Conservation (phyloP, 1,139 yeast species). For the Debaryomyces singareniensis region DNA sequence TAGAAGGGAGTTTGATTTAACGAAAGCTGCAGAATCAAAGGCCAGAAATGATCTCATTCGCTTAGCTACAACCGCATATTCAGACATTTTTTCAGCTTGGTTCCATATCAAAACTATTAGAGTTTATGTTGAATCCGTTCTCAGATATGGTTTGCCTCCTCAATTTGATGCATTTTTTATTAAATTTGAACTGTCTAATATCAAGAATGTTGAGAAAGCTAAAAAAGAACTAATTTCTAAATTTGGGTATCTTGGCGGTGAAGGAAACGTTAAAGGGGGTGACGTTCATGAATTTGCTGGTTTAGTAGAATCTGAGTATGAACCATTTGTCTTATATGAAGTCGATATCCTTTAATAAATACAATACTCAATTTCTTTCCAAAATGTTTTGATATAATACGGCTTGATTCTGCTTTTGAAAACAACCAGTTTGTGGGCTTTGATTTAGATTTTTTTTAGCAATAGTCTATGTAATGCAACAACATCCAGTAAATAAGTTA, state of each 20-base stretch:
- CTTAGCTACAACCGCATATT: constrained; percentile 79
- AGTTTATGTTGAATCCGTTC: constrained; percentile 57
- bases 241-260: constrained; percentile 89
- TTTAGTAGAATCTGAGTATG: constrained; percentile 88
- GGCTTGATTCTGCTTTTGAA: too few species aligned
- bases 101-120: constrained; percentile 70
- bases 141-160: constrained; percentile 96
- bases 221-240: constrained; percentile 63
- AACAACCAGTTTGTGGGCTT: background rate
- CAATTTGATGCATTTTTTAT: constrained; percentile 66
- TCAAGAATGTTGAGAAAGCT: constrained; percentile 46
- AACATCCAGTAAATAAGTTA: too few species aligned
- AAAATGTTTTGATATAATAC: too few species aligned
- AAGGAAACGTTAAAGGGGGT: constrained; percentile 63
- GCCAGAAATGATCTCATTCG: constrained; percentile 75
- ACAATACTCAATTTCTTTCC: too few species aligned
- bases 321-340: constrained; percentile 85
- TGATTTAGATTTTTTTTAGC: background rate
- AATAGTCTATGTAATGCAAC: too few species aligned
- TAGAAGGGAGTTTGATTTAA: constrained; percentile 72
- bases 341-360: constrained; percentile 26
- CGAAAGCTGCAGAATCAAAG: constrained; percentile 67
- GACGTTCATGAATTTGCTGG: constrained; percentile 83
- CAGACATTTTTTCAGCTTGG: constrained; percentile 82
- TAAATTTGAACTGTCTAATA: constrained; percentile 30